Evolutionary conservation across 176 grass and related monocot genomes (phyloP), one percentile per base, ranked within the genome.

Genomic region (Oryza rufipogon): DNA sequence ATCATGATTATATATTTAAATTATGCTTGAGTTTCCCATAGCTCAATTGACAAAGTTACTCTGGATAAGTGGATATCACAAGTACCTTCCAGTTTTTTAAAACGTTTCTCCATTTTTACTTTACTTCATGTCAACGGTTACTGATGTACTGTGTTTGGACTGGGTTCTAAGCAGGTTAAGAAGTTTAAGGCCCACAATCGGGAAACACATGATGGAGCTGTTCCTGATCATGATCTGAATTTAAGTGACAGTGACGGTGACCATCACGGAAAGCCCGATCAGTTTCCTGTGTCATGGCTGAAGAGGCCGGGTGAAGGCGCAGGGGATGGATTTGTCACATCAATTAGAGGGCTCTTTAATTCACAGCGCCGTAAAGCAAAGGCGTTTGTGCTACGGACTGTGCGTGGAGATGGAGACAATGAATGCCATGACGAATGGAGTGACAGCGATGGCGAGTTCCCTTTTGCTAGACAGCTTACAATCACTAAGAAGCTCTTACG

Each of bases 301-400:
- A 99, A 96, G 84, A 92, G 96, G 75, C 91, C 96, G 4, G 85
- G 89, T 15, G 96, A 99, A 60, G 86, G 96, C 6, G 96, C 93
- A 30, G 96, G 96, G 58, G 96, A 99, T 79, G 86, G 96, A 73
- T 99, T 99, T 86, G 96, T 99, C 60, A 96, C 93, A 30, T 96
- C 96, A 33, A 96, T 99, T 81, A 99, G 90, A 79, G 96, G 96
- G 72, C 80, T 99, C 83, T 99, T 99, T 80, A 99, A 99, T 84
- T 96, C 96, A 4, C 96, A 99, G 61, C 86, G 96, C 58, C 91
- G 96, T n/a, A 99, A 85, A 85, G 93, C 96, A n/a, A 99, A 89
- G 86, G 91, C 89, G 12, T 96, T 99, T 87, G 85, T 99, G 41
- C 73, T 93, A 75, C 84, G 88, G 75, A 92, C 91, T 52, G 89